Base-by-base conservation (phyloP, 2,329 filamentous ascomycete species). In the Conoideocrella luteorostrata region DNA sequence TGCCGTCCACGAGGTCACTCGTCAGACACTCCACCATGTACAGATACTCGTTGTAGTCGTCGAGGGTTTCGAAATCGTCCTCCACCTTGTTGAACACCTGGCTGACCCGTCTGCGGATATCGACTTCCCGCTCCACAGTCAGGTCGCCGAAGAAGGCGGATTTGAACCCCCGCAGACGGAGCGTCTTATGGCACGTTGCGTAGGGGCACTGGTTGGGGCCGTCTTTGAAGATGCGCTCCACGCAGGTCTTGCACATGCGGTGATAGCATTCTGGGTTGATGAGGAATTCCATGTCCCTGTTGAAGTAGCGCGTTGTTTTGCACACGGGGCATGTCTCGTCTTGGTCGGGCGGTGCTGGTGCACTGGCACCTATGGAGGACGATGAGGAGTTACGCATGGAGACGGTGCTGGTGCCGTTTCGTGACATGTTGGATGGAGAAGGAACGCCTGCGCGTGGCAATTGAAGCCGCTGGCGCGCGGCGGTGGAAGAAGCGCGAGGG, bases 251-350 rank as follows among this genome's bases (percentile, higher is more conserved):
- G 73, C 93, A 98, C 88, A 98, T 97, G 54, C 88, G 88, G 74
- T 98, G 93, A 73, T 98, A 98, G 77, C 93, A 98, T 73, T 95
- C 89, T 7, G 91, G 88, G 64, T 97, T 96, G 70, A 98, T 90
- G 55, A 93, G 85, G 69, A 98, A 97, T 52, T 84, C 78, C 78
- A 98, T 90, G 69, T 89, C 84, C 48, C 82, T 83, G 72, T 96
- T 96, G 58, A 97, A 84, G 72, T 97, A 97, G 52, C 89, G 87
- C 47, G 87, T 88, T 47, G 89, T 94, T 69, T 96, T 96, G 84
- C 93, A 98, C 54, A 97, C 88, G 46, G 91, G 93, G 69, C 93
- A 98, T 60, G 90, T 86, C 67, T 96, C 89, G 53, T 74, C 71
- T 39, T 60, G 48, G 49, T 64, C 45, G 48, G 48, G 26, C 34